Evolutionary conservation across 1,284 basidiomycete species (phyloP), one percentile per base, ranked within the genome.

Genomic region (Gomphus sp.): DNA sequence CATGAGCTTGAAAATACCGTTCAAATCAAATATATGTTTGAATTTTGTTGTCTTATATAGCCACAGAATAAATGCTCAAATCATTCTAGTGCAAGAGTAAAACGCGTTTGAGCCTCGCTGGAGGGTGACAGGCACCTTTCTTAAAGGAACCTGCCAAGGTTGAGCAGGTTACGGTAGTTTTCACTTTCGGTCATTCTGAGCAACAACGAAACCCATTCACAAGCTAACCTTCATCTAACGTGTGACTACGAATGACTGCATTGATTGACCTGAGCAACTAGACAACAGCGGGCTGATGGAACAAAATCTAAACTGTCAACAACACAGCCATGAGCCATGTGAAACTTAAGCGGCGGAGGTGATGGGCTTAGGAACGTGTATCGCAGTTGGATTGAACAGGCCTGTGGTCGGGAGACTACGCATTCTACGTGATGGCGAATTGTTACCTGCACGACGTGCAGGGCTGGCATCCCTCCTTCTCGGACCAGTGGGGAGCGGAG

Each of bases 1-100:
- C 64, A 83, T 75, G 60, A 82, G 75, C 49, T 66, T 64, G 59
- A 71, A 73, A 59, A 71, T 67, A 58, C 77, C 76, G 52, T 74
- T 71, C 22, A 22, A 22, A 22, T 22, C 22, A 22, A 22, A 22
- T 22, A 22, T 22, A 22, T 22, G 22, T 22, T 22, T 22, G 22
- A 22, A 22, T 22, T 22, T 22, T 22, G 22, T 22, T 22, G 22
- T 22, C 22, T 22, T 22, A 22, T 22, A 22, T 22, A 22, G 22
- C 22, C 22, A 22, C 1, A 22, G 22, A 22, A 22, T 22, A 22
- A 22, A 22, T 22, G 22, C 22, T 22, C 22, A 22, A 22, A 22
- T 22, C 22, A 22, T 22, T 22, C 22, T 22, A 22, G 22, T 22
- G 22, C 22, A 22, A 22, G 22, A 22, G 22, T 22, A 22, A 22